Conservation (phyloP, 805 yeast genomes). For the Candida xyloterini region DNA sequence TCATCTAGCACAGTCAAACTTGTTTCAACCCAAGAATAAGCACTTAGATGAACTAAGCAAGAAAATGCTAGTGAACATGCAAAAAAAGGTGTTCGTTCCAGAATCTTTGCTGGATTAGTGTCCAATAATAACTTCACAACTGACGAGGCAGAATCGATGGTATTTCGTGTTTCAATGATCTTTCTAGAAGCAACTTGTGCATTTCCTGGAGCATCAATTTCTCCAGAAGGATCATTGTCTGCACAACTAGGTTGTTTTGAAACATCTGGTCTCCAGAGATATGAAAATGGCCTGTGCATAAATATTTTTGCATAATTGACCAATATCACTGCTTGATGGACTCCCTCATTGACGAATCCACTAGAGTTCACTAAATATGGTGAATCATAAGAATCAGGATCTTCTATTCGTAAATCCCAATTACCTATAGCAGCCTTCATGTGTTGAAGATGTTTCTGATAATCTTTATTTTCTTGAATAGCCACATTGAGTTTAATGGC, state of each 20-base stretch:
- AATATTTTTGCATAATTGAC: conserved; percentile 53
- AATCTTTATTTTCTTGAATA: conserved; percentile 39
- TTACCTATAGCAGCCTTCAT: conserved; percentile 47
- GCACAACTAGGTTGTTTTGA: conserved; percentile 41
- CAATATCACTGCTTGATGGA: conserved; percentile 48
- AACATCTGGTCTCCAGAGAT: conserved; percentile 47
- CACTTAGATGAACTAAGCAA: conserved; percentile 49
- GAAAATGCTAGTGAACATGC: conserved; percentile 56
- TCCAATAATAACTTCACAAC: conserved; percentile 46
- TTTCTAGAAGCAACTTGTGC: conserved; percentile 41
- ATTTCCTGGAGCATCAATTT: conserved; percentile 30
- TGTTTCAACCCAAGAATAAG: conserved; percentile 51
- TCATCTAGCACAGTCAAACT: conserved; percentile 18
- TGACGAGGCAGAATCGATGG: conserved; percentile 52
- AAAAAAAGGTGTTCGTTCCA: conserved; percentile 47
- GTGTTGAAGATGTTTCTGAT: conserved; percentile 35
- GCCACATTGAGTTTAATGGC: conserved; percentile 46
- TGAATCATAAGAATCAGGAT: conserved; percentile 40
- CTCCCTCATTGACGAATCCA: conserved; percentile 52
- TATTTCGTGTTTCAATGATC: conserved; percentile 50
- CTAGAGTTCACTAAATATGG: conserved; percentile 41
- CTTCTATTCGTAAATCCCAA: conserved; percentile 47
- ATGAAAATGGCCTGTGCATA: conserved; percentile 52
- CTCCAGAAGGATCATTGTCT: conserved; percentile 29
- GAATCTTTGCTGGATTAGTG: conserved; percentile 42